Base-by-base conservation (phyloP, 2,329 filamentous ascomycete genomes). In the Sporothrix brunneoviolacea region DNA sequence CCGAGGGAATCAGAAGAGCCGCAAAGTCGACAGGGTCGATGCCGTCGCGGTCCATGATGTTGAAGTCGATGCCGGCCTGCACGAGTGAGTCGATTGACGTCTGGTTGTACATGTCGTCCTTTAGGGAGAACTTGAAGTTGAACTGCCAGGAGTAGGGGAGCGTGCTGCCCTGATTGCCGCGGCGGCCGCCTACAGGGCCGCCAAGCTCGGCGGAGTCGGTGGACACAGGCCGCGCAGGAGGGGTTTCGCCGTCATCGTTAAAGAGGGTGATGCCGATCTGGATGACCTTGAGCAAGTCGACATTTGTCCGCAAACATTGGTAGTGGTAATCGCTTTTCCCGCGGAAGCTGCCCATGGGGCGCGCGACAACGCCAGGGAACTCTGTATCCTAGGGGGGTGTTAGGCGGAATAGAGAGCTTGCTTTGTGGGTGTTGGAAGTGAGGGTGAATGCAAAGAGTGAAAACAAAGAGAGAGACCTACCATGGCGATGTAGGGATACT, bases 271-370 rank as follows among this genome's bases (percentile, higher is more conserved):
- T 85, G 52, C 93, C 93, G 52, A 98, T 85, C 66, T 98, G 93
- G 57, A 98, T 97, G 59, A 97, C 91, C 67, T 95, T 96, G 62
- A 98, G 80, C 63, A 98, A 82, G 65, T 98, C 93, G 62, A 98
- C 93, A 65, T 98, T 98, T 61, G 90, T 94, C 55, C 93, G 87
- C 41, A 98, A 77, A 54, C 91, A 97, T 73, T 98, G 93, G 70
- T 98, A 98, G 66, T 98, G 93, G 65, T 98, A 98, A 62, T 96
- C 91, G 58, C 90, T 93, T 71, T 96, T 97, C 53, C 88, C 93
- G 53, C 86, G 82, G 67, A 98, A 98, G 50, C 86, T 83, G 43
- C 93, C 93, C 77, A 98, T 97, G 2, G 93, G 93, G 59, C 93
- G 82, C 22, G 91, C 89, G 48, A 98, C 91, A 48, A 98, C 90